Evolutionary conservation across 139 green algal species (phyloP), one percentile per base, ranked within the genome.

Genomic region (Diplosphaera chodatii): DNA sequence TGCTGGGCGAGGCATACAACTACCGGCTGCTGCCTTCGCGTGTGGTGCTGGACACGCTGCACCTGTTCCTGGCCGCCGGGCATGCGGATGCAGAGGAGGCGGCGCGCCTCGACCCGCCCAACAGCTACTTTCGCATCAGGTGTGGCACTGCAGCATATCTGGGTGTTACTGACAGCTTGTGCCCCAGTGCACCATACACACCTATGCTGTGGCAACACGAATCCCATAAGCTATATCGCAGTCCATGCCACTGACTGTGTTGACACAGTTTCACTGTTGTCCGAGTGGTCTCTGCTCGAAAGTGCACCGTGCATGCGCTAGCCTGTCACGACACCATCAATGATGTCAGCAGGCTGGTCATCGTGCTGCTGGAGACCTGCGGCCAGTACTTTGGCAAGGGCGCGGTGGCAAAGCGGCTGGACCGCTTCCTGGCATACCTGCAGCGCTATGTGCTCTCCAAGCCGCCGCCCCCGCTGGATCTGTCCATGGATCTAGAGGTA

Each of bases 1-100:
- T 98, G 64, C 84, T 98, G 72, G 94, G 90, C 8, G 93, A 98
- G 82, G 77, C 97, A 48, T 97, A 97, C 88, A 97, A 93, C 76
- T 93, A 96, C 82, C 83, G 84, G 74, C 77, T 96, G 59, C 48
- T 88, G 2, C 78, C 78, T 70, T 81, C 76, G 22, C 59, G 75
- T 18, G 75, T 91, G 22, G 66, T 98, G 8, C 96, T 98, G 77
- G 84, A 96, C 65, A 89, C 86, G 22, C 80, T 98, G 67, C 92
- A 97, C 81, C 72, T 94, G 70, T 75, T 98, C 18, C 72, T 98
- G 16, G 85, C 82, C 3, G 92, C 88, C 66, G 90, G 89, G 6
- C 79, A 92, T 66, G 79, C 87, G 41, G 85, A 81, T 59, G 77
- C 33, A 65, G 85, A 66, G 74, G 82, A 55, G 74, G 85, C 74